Conservation (phyloP, 139 green algal genomes). For the Mesostigma viride region DNA sequence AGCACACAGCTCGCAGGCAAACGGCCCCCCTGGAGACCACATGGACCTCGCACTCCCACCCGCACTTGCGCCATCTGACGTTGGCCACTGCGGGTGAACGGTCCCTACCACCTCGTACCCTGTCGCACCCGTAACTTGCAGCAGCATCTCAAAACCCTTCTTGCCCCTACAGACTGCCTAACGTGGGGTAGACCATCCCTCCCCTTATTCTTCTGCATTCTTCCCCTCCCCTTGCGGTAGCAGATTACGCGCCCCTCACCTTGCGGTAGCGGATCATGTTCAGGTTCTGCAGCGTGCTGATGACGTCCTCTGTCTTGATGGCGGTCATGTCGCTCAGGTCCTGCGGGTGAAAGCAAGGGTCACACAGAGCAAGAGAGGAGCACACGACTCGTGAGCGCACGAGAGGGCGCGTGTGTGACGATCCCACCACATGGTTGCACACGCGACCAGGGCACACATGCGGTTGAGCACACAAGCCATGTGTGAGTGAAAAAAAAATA, state of each 20-base stretch:
- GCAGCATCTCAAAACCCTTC: not conserved
- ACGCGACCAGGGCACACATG: no score
- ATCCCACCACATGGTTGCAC: no score
- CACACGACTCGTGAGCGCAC: no score
- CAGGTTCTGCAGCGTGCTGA: constrained; percentile 73
- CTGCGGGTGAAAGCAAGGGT: constrained; percentile 10
- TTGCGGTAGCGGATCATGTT: constrained; percentile 88
- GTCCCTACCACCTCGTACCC: not conserved
- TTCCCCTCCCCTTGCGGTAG: no score
- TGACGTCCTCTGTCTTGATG: constrained; percentile 95
- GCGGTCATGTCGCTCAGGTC: constrained; percentile 82
- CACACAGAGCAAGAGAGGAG: no score
- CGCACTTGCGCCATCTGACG: not conserved
- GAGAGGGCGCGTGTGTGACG: no score
- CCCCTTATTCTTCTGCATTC: no score
- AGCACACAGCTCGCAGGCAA: no score
- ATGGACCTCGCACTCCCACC: no score
- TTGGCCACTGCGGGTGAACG: not conserved
- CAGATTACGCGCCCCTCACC: constrained; percentile 12
- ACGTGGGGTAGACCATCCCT: not conserved
- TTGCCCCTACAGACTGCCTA: not conserved
- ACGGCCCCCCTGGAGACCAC: no score
- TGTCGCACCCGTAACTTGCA: not conserved
- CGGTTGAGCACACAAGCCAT: no score
- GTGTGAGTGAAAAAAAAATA: no score